These are phyloP conservation scores for Salix purpurea DNA, from an alignment of 345 rosid species.

Conservation along the genomic window DNA sequence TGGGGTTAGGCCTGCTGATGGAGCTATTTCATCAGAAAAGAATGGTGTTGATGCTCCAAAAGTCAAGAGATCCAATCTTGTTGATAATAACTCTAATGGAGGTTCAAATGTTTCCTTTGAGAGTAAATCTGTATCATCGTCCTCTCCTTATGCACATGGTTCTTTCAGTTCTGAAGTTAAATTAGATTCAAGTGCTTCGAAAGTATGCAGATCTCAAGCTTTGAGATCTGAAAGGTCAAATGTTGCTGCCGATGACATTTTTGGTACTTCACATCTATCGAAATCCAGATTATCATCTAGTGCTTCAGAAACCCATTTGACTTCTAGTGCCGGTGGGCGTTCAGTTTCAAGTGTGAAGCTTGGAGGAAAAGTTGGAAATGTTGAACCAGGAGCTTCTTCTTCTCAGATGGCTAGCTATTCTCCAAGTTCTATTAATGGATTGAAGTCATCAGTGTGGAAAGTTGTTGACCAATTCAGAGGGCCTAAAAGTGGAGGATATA, in stretches of 20 bases:
- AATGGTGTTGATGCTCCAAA: constrained; percentile 13
- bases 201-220: constrained; percentile 9
- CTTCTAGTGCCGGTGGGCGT: constrained; percentile 25
- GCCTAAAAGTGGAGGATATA: constrained; percentile 54
- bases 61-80: constrained; percentile 8
- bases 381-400: constrained; percentile 28
- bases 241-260: constrained; percentile 20
- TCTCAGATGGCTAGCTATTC: constrained; percentile 26
- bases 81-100: neutral
- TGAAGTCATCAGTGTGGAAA: constrained; percentile 59
- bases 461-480: constrained; percentile 67
- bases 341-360: constrained; percentile 32
- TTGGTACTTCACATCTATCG: constrained; percentile 21
- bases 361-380: constrained; percentile 35
- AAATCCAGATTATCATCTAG: constrained; percentile 35
- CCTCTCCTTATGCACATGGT: neutral
- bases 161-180: neutral
- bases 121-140: neutral
- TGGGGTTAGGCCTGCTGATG: constrained; percentile 19
- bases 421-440: constrained; percentile 35
- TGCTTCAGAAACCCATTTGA: constrained; percentile 27
- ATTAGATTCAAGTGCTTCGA: neutral
- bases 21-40: constrained; percentile 23
- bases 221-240: constrained; percentile 17
- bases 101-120: constrained; percentile 4